Base-by-base conservation (phyloP, 441 rosid species). In the Metrosideros polymorpha region DNA sequence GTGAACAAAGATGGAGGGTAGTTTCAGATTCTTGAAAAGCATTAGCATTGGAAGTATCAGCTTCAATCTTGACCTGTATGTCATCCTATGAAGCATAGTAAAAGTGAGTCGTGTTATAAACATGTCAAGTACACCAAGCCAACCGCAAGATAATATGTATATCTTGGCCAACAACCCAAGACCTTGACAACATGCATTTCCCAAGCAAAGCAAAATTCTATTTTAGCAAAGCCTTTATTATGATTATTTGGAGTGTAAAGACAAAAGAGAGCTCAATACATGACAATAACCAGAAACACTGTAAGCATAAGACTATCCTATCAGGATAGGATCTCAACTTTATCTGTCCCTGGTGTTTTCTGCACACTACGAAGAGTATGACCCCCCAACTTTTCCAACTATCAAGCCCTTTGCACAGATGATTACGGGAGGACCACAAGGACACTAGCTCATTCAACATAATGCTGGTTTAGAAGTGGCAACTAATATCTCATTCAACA, bases 21-120 rank as follows among this genome's bases (percentile, higher is more conserved):
- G 92, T 91, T 84, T 91, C 92, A 15, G 94, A 90, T 88, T 90
- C 93, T 54, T 89, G 92, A 84, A 82, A 86, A 45, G 87, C 86
- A 82, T 83, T 88, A 87, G 88, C 91, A 88, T 89, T 88, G 55
- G 89, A 85, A 87, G 71, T 82, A 85, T 84, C 91, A 51, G 91
- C 84, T 88, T 91, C 91, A 88, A 61, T 61, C 87, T 89, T 87
- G 39, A 84, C 94, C 95, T 92, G 91, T 85, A 83, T 87, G 84
- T 43, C 79, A 85, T 85, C 85, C 85, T 32, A 45, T 43, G 35
- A 77, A 50, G 52, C 50, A 85, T 27, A 42, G 47, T 6, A 54
- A 85, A 30, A 35, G 83, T 75, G 45, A 47, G 27, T 29, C 30
- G 22, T 50, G 82, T 19, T 4, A n/a, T 42, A 50, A n/a, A 63